phyloP scores from a whole-genome alignment of 1,284 basidiomycete species.

The Vanrija sp. region DNA sequence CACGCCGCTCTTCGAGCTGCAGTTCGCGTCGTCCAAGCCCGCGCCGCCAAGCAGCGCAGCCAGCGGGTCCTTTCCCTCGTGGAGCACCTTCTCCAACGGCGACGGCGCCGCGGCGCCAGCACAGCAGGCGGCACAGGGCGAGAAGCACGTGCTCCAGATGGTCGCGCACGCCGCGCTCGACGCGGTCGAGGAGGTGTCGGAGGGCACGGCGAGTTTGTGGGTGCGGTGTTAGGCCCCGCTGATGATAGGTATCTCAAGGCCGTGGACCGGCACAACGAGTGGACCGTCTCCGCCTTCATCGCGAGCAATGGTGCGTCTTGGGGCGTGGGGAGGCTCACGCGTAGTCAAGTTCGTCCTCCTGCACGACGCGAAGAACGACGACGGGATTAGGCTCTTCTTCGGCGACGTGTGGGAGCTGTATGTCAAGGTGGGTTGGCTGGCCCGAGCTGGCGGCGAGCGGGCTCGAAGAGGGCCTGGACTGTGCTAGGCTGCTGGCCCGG shows the following conservation, averaged over 20 bases:
- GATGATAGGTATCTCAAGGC: slow-evolving; percentile 76
- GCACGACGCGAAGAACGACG: slow-evolving; percentile 92
- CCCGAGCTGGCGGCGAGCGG: background rate
- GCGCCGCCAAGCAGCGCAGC: slow-evolving; percentile 11
- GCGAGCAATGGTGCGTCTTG: slow-evolving; percentile 72
- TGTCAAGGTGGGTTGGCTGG: slow-evolving; percentile 65
- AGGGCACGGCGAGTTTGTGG: slow-evolving; percentile 78
- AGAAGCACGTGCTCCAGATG: slow-evolving; percentile 92
- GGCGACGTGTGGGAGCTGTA: slow-evolving; percentile 92
- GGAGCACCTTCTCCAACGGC: slow-evolving; percentile 43
- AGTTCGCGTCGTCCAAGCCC: slow-evolving; percentile 40
- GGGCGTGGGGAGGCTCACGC: background rate
- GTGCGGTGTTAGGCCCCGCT: slow-evolving; percentile 46
- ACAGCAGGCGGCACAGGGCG: slow-evolving; percentile 43
- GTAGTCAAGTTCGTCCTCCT: slow-evolving; percentile 73
- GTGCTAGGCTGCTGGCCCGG: too few relatives aligned
- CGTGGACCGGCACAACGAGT: slow-evolving; percentile 94
- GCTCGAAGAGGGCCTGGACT: too few relatives aligned
- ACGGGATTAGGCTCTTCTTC: slow-evolving; percentile 85
- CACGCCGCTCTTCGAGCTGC: slow-evolving; percentile 47
- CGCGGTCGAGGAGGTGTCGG: slow-evolving; percentile 83
- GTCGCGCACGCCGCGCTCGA: slow-evolving; percentile 90
- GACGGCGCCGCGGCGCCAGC: slow-evolving; percentile 4
- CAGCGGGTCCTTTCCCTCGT: slow-evolving; percentile 37
- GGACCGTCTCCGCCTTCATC: slow-evolving; percentile 90